phyloP scores from a whole-genome alignment of 345 rosid species.

The Pistacia atlantica region DNA sequence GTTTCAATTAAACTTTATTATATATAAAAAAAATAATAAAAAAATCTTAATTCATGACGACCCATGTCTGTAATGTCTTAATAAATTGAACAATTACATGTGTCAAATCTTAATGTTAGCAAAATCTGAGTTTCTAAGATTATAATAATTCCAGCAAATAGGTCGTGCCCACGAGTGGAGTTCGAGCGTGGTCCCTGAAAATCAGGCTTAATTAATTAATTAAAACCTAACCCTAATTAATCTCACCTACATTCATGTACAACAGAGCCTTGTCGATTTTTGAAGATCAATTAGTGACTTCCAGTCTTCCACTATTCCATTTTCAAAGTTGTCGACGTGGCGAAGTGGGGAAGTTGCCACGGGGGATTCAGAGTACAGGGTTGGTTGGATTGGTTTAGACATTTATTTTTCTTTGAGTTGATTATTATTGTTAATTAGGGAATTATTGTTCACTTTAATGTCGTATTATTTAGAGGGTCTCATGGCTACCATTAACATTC shows the following conservation, averaged over 20 bases:
- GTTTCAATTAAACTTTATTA: neutral
- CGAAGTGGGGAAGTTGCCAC: neutral
- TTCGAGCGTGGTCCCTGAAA: conserved; percentile 46
- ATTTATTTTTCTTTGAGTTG: too few relatives aligned
- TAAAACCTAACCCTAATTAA: conserved; percentile 29
- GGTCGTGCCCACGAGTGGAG: conserved; percentile 58
- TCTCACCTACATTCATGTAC: conserved; percentile 6
- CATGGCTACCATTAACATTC: conserved; percentile 12
- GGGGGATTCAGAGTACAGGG: neutral
- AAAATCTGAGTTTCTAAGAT: neutral
- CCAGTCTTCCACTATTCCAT: neutral
- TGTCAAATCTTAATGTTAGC: conserved; percentile 11
- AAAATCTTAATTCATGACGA: conserved; percentile 21
- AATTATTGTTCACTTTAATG: conserved; percentile 1
- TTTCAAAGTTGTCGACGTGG: neutral
- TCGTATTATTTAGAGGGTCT: neutral
- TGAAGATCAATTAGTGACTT: conserved; percentile 10
- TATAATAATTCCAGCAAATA: conserved; percentile 22
- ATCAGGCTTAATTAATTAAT: conserved; percentile 31
- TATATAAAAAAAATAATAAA: neutral
- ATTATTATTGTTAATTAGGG: neutral
- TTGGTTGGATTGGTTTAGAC: neutral
- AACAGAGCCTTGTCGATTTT: conserved; percentile 15
- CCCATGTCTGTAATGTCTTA: conserved; percentile 29
- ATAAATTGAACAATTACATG: neutral